Evolutionary conservation across 106 monocot genomes (phyloP).

Genomic region (Ottelia alismoides): DNA sequence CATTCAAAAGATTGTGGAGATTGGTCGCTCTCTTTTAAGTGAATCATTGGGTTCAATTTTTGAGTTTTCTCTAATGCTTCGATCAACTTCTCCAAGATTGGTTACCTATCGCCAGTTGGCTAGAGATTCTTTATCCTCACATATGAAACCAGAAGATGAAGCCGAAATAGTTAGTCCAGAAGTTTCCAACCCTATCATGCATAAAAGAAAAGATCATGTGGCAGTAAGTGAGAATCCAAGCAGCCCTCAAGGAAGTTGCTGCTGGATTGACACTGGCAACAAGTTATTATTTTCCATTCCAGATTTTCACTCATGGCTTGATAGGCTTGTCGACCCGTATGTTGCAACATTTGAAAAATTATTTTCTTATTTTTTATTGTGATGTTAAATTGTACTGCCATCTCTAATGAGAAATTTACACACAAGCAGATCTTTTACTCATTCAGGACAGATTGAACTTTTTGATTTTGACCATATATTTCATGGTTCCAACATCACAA

Average conservation of each 20-base stretch:
- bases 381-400: background rate
- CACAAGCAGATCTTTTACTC: slow-evolving; percentile 17
- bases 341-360: too few relatives aligned
- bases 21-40: slow-evolving; percentile 43
- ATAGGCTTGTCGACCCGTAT: background rate
- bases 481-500: slow-evolving; percentile 14
- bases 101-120: slow-evolving; percentile 63
- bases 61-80: slow-evolving; percentile 64
- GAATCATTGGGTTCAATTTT: slow-evolving; percentile 45
- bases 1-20: slow-evolving; percentile 35
- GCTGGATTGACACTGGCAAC: slow-evolving; percentile 72
- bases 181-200: background rate
- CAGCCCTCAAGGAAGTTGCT: slow-evolving; percentile 39
- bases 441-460: slow-evolving; percentile 35
- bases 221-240: slow-evolving; percentile 1
- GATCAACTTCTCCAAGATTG: slow-evolving; percentile 60
- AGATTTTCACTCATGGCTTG: slow-evolving; percentile 4
- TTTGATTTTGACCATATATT: slow-evolving; percentile 84
- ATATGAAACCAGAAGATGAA: slow-evolving; percentile 15
- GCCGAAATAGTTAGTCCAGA: background rate
- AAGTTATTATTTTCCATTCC: slow-evolving; percentile 31
- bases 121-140: slow-evolving; percentile 47
- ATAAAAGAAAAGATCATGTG: background rate
- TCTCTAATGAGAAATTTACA: background rate
- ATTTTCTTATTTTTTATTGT: too few relatives aligned